Evolutionary conservation across 108 stramenopile species (phyloP).

Genomic region (Pseudonitzschia pungens): DNA sequence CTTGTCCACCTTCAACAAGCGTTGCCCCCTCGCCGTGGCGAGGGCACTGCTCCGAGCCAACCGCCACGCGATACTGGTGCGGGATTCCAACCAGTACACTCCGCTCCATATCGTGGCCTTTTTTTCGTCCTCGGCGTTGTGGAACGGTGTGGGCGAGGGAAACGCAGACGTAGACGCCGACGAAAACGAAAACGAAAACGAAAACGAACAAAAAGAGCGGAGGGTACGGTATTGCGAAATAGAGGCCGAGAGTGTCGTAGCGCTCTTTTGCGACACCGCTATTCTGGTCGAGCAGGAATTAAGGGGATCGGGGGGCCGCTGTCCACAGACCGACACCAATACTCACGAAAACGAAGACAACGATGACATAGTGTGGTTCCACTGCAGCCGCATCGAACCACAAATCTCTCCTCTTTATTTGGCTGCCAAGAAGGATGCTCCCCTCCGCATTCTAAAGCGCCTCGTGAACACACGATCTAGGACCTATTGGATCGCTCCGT

Average conservation of each 20-base stretch:
- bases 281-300: constrained; percentile 33
- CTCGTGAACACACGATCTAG: constrained; percentile 23
- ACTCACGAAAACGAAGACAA: no score
- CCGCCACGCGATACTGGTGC: constrained; percentile 29
- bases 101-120: constrained; percentile 36
- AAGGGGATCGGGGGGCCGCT: background rate
- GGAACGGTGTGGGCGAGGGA: background rate
- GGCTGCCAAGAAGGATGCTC: constrained; percentile 34
- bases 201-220: background rate
- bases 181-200: background rate
- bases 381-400: background rate
- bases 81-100: constrained; percentile 33
- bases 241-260: background rate
- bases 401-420: constrained; percentile 31
- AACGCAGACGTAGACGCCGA: background rate
- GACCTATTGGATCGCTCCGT: constrained; percentile 39
- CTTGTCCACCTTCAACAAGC: constrained; percentile 31
- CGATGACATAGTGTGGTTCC: background rate
- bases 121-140: constrained; percentile 7
- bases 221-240: background rate
- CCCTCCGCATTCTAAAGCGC: constrained; percentile 16
- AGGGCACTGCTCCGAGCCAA: constrained; percentile 30
- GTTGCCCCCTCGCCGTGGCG: constrained; percentile 34
- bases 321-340: no score
- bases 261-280: constrained; percentile 26